phyloP scores from a whole-genome alignment of 2,329 filamentous ascomycete genomes.

The Aureobasidium subglaciale region DNA sequence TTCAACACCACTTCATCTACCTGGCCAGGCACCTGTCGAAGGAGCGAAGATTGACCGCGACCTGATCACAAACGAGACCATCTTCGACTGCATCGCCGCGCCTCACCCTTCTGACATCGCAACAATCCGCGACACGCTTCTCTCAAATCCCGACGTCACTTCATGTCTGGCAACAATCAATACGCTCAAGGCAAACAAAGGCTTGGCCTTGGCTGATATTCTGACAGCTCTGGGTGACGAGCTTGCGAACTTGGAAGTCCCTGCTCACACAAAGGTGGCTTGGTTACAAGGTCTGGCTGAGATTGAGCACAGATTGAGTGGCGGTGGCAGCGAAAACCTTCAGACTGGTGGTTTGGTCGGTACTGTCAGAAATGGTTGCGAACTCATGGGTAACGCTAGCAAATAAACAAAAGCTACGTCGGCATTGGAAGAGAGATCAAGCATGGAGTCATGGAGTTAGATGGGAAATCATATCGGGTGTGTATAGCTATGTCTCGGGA shows the following conservation, averaged over 20 bases:
- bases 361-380: conserved; percentile 77
- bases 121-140: conserved; percentile 74
- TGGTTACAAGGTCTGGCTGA: conserved; percentile 91
- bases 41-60: conserved; percentile 64
- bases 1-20: conserved; percentile 54
- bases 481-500: conserved; percentile 2
- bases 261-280: conserved; percentile 75
- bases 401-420: neutral
- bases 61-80: conserved; percentile 81
- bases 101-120: conserved; percentile 84
- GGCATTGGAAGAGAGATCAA: neutral
- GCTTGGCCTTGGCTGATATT: conserved; percentile 87
- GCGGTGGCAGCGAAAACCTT: conserved; percentile 76
- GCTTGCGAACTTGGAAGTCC: conserved; percentile 73
- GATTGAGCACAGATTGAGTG: conserved; percentile 83
- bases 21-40: conserved; percentile 39
- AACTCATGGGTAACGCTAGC: conserved; percentile 48
- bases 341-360: conserved; percentile 93
- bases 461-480: neutral
- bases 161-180: conserved; percentile 85
- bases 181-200: conserved; percentile 75
- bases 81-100: conserved; percentile 95
- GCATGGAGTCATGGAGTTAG: conserved; percentile 9
- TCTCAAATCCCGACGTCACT: conserved; percentile 79
- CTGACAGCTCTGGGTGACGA: conserved; percentile 80